Percentiles rank a stretch among this genome's conserved stretches.
These are phyloP conservation scores for Calocera viscosa DNA, from an alignment of 768 basidiomycete species.

Conservation along the genomic window DNA sequence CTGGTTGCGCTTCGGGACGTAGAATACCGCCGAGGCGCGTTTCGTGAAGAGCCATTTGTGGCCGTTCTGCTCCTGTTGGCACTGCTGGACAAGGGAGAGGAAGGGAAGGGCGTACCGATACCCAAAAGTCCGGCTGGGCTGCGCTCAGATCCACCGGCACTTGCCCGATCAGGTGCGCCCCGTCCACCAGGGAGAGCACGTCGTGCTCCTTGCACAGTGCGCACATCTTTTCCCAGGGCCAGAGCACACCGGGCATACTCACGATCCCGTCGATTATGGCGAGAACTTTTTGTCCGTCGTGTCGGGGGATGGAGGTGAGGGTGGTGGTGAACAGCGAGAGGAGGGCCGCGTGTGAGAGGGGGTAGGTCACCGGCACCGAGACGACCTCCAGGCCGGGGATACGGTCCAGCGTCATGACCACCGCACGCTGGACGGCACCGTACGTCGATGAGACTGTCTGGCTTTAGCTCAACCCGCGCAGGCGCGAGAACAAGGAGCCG, in stretches of 20 bases:
- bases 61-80: slow-evolving; percentile 41
- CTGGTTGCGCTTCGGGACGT: slow-evolving; percentile 59
- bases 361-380: slow-evolving; percentile 42
- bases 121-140: slow-evolving; percentile 60
- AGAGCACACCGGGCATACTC: slow-evolving; percentile 45
- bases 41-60: slow-evolving; percentile 77
- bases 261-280: slow-evolving; percentile 58
- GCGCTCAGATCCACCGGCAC: slow-evolving; percentile 45
- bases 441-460: slow-evolving; percentile 45
- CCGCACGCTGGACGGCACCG: slow-evolving; percentile 38
- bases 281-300: slow-evolving; percentile 37
- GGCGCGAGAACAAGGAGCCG: slow-evolving; percentile 4
- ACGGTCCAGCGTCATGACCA: slow-evolving; percentile 43
- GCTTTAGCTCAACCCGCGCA: not conserved
- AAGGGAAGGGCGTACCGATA: slow-evolving; percentile 40
- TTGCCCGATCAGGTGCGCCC: slow-evolving; percentile 67
- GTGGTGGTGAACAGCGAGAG: slow-evolving; percentile 37
- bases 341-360: slow-evolving; percentile 44
- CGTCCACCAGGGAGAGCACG: slow-evolving; percentile 58
- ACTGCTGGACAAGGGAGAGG: not conserved
- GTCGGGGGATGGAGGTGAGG: slow-evolving; percentile 24
- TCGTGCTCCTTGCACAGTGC: slow-evolving; percentile 49
- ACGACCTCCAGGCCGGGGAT: slow-evolving; percentile 24
- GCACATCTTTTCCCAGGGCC: slow-evolving; percentile 65
- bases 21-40: slow-evolving; percentile 57